Evolutionary conservation across 306 rosid species (phyloP), one percentile per base, ranked within the genome.

Genomic region (Luffa aegyptiaca): DNA sequence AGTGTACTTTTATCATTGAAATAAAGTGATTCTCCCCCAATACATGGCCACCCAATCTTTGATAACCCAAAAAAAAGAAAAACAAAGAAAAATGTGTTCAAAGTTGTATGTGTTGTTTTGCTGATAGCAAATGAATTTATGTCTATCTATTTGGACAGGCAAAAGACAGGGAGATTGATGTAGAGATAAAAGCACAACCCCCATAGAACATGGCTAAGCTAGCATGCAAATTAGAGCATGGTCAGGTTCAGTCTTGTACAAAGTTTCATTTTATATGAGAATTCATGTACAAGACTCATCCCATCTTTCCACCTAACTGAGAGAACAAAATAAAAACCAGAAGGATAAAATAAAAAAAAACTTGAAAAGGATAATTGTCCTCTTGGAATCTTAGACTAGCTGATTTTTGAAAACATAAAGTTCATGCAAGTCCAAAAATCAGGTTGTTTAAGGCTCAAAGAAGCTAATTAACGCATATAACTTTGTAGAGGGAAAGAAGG

Each of bases 191-290:
- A 80, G 91, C 87, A 85, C 82, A 77, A 52, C 17, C 64, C 85
- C 87, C 82, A 86, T 88, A 86, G 89, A 86, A 89, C 91, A 89
- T 89, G 87, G 87, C 90, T 87, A 85, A 84, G 91, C 78, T 73
- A 73, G 78, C 78, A 73, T 73, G 77, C 61, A 75, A 74, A 85
- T 82, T 89, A 84, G 85, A 83, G 87, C 91, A 88, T 84, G 90
- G 84, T 85, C 89, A 88, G 89, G 96, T 89, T 88, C 89, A 85
- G 87, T 90, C 93, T 89, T 88, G 98, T 87, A 93, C 93, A 80
- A 75, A 88, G 89, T 88, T 84, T 93, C 93, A 80, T 89, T 87
- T 83, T 85, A 80, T 83, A 82, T 86, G 89, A 82, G 84, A 76
- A 53, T 87, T 70, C 84, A 57, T 84, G 92, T 91, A 88, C 93